A percentile compares a stretch with the other conserved stretches of the same genome.
Conservation (phyloP, 768 basidiomycete genomes). For the Leucocoprinus birnbaumii region DNA sequence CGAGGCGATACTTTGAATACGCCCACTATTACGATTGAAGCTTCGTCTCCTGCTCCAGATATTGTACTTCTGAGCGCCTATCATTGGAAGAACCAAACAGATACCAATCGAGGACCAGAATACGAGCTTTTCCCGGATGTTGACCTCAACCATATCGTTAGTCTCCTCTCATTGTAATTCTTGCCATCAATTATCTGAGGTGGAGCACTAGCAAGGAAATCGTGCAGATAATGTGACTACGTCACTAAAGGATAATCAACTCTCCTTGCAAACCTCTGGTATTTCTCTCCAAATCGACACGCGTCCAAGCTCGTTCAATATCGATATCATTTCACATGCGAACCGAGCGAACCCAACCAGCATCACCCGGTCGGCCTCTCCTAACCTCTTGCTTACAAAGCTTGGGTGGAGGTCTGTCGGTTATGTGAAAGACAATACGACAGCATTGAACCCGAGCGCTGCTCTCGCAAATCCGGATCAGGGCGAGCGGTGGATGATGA, state of each 20-base stretch:
- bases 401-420: slow-evolving; percentile 29
- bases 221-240: slow-evolving; percentile 18
- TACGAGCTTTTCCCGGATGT: slow-evolving; percentile 30
- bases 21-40: slow-evolving; percentile 29
- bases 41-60: slow-evolving; percentile 26
- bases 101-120: slow-evolving; percentile 19
- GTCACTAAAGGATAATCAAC: slow-evolving; percentile 19
- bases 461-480: slow-evolving; percentile 21
- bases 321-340: slow-evolving; percentile 23
- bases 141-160: slow-evolving; percentile 17
- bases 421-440: slow-evolving; percentile 24
- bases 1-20: slow-evolving; percentile 31
- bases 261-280: slow-evolving; percentile 20
- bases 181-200: background rate
- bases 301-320: slow-evolving; percentile 23
- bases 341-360: slow-evolving; percentile 20
- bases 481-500: slow-evolving; percentile 27
- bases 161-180: background rate
- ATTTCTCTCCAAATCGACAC: slow-evolving; percentile 26
- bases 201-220: background rate
- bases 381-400: slow-evolving; percentile 25
- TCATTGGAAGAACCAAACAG: slow-evolving; percentile 25
- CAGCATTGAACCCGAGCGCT: slow-evolving; percentile 15
- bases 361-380: slow-evolving; percentile 10
- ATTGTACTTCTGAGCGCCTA: slow-evolving; percentile 29